A percentile compares a stretch with the other conserved stretches of the same genome.
phyloP scores from a whole-genome alignment of 768 basidiomycete species.

The Podaxis rugospora region DNA sequence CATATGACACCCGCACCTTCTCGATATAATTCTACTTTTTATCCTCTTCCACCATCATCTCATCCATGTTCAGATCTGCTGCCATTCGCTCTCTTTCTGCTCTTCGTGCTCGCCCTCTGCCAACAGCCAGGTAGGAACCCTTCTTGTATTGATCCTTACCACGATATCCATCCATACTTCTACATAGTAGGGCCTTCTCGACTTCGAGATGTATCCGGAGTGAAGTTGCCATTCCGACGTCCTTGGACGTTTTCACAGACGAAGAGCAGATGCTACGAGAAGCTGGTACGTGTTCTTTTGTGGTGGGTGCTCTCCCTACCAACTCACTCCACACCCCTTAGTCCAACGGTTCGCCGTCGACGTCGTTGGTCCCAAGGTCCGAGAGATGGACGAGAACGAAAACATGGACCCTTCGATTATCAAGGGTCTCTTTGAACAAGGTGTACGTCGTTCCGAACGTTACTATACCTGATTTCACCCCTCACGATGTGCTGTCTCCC shows the following conservation, averaged over 20 bases:
- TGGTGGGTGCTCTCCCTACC: neutral
- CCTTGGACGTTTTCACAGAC: slow-evolving; percentile 82
- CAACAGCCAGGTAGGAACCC: slow-evolving; percentile 7
- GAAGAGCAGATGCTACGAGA: slow-evolving; percentile 95
- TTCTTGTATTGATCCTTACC: neutral
- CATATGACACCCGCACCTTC: slow-evolving; percentile 14
- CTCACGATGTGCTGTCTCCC: neutral
- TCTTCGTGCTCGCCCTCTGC: slow-evolving; percentile 6
- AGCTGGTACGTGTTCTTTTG: slow-evolving; percentile 50
- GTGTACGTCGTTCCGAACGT: slow-evolving; percentile 46
- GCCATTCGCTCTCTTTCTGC: slow-evolving; percentile 16
- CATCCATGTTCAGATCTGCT: slow-evolving; percentile 23
- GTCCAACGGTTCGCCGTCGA: slow-evolving; percentile 88
- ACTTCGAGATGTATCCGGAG: slow-evolving; percentile 27
- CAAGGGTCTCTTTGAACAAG: slow-evolving; percentile 89
- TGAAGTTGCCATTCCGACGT: slow-evolving; percentile 36
- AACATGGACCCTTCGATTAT: slow-evolving; percentile 87
- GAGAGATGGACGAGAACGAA: slow-evolving; percentile 98
- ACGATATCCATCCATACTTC: neutral
- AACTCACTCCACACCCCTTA: slow-evolving; percentile 25
- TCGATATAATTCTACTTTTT: neutral
- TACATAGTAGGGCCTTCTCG: slow-evolving; percentile 29
- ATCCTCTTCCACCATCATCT: slow-evolving; percentile 3
- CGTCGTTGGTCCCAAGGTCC: slow-evolving; percentile 85
- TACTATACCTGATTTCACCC: neutral